Evolutionary conservation across 441 rosid species (phyloP), one percentile per base, ranked within the genome.

Genomic region (Arabidopsis hybrid): DNA sequence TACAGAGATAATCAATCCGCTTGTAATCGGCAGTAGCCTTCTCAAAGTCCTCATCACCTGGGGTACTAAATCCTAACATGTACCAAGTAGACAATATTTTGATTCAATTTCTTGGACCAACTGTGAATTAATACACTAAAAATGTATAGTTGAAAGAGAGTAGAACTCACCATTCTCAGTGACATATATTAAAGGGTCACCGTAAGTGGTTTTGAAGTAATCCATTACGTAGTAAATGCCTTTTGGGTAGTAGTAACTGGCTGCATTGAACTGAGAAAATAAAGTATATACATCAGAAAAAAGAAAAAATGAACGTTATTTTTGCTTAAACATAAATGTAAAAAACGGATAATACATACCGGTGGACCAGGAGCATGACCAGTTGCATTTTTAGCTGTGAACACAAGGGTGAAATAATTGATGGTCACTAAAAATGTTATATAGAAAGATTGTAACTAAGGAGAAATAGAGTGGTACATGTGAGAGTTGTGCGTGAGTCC

Each of bases 161-260:
- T 47, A 71, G 52, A 53, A 43, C 65, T 57, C n/a, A 74, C 78
- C 78, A 16, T 74, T 74, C 47, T 74, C 78, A 1, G 73, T 74
- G 29, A 74, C 7, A 60, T 59, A 74, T 16, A 74, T 14, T 18
- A 60, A 17, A 67, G 78, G 73, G 49, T 67, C 2, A 5, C 13
- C 0, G 13, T 74, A 74, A 1, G 10, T 67, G 1, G 5, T 1
- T 60, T 43, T 67, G 62, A 67, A 66, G 38, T 59, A 14, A 0
- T 67, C 39, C 67, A 74, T 60, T 4, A 67, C 49, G 5, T 58
- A 0, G 7, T 17, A 50, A 32, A 74, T 74, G 62, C 78, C 78
- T 40, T 1, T 74, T 66, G 78, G 62, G 14, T 18, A 7, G 72
- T 74, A 67, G 42, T 67, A 74, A 1, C 0, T 3, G 4, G 18